Percentiles rank a stretch among this genome's conserved stretches.
Evolutionary conservation across 805 yeast species (phyloP).

Genomic region (Candida odintsovae): DNA sequence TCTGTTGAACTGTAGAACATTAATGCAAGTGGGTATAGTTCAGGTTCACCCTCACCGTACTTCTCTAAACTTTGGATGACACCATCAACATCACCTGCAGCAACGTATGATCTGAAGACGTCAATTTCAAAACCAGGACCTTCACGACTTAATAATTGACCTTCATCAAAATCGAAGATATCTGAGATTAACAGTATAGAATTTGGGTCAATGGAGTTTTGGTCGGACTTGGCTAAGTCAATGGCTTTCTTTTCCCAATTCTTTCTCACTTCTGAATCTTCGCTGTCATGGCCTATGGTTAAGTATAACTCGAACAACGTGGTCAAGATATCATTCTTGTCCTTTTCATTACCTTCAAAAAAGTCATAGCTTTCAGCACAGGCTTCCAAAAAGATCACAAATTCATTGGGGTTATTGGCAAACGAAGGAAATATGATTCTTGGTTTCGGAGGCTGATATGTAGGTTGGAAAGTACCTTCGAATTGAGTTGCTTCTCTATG

Average conservation of each 20-base stretch:
- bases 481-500: neutral
- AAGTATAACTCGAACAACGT: conserved; percentile 82
- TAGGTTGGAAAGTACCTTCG: conserved; percentile 32
- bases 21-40: conserved; percentile 60
- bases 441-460: conserved; percentile 90
- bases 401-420: conserved; percentile 78
- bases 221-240: conserved; percentile 39
- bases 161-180: conserved; percentile 44
- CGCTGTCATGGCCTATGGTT: conserved; percentile 41
- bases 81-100: conserved; percentile 48
- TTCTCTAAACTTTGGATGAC: conserved; percentile 53
- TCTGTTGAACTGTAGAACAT: conserved; percentile 55
- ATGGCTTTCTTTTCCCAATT: conserved; percentile 68
- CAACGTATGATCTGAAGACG: conserved; percentile 58
- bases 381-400: conserved; percentile 89
- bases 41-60: conserved; percentile 58
- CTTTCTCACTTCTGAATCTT: conserved; percentile 28
- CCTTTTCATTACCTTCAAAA: conserved; percentile 63
- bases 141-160: conserved; percentile 33
- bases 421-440: conserved; percentile 81
- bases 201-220: conserved; percentile 48
- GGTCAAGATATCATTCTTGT: conserved; percentile 65
- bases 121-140: conserved; percentile 38
- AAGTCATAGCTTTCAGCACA: conserved; percentile 73
- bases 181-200: conserved; percentile 39